Conservation (phyloP, 2,329 filamentous ascomycete species). For the Colletotrichum karsti region DNA sequence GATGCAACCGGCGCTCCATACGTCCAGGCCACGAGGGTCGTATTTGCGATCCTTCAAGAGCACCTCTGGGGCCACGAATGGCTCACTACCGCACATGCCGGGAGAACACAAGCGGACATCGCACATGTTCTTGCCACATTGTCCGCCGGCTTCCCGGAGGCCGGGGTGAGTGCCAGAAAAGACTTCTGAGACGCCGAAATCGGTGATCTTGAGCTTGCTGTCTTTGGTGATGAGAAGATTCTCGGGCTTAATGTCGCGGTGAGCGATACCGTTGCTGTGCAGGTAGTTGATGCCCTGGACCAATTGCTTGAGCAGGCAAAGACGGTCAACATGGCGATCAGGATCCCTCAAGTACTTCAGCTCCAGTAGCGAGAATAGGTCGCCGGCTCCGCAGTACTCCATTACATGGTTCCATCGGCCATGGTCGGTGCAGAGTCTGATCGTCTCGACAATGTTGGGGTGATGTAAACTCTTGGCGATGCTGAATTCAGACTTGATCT, state of each 20-base stretch:
- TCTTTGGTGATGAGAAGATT: slow-evolving; percentile 83
- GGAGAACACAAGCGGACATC: slow-evolving; percentile 75
- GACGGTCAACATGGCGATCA: slow-evolving; percentile 73
- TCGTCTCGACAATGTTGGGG: slow-evolving; percentile 85
- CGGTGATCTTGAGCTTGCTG: slow-evolving; percentile 88
- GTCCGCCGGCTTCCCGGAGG: slow-evolving; percentile 74
- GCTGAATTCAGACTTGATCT: slow-evolving; percentile 91
- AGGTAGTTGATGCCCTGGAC: slow-evolving; percentile 84
- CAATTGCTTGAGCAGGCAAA: slow-evolving; percentile 91
- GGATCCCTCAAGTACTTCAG: slow-evolving; percentile 73
- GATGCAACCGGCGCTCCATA: slow-evolving; percentile 87
- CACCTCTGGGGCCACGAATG: slow-evolving; percentile 90
- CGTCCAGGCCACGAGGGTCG: slow-evolving; percentile 82
- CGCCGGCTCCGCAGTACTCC: slow-evolving; percentile 88
- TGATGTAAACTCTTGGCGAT: slow-evolving; percentile 87
- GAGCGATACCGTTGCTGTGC: slow-evolving; percentile 85
- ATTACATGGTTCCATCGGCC: slow-evolving; percentile 90
- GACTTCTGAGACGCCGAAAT: slow-evolving; percentile 90
- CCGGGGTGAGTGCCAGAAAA: slow-evolving; percentile 86
- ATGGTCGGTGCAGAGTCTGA: slow-evolving; percentile 78
- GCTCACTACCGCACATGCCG: slow-evolving; percentile 84
- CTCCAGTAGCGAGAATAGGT: slow-evolving; percentile 79
- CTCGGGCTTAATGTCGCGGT: slow-evolving; percentile 91
- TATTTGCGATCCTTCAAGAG: slow-evolving; percentile 70
- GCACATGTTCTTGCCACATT: slow-evolving; percentile 78